These are phyloP conservation scores for Ettlia oleoabundans DNA, from an alignment of 139 green algal genomes.

Conservation along the genomic window DNA sequence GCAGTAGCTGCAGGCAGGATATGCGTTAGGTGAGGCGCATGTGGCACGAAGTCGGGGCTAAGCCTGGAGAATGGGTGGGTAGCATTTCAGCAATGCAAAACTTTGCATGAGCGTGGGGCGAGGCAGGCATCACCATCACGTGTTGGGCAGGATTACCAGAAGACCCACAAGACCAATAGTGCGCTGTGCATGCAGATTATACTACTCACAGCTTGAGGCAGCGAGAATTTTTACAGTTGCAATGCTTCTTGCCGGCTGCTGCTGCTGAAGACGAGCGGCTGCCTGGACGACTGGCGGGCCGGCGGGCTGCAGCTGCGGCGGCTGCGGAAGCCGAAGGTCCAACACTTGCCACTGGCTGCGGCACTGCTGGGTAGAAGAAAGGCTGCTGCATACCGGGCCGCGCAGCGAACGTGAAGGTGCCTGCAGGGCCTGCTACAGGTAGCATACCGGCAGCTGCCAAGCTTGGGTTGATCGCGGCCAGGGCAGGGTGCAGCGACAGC, in stretches of 20 bases:
- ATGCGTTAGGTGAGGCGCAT: no score
- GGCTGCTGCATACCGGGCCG: constrained; percentile 16
- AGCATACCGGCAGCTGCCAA: neutral
- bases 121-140: neutral
- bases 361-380: constrained; percentile 21
- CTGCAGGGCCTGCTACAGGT: neutral
- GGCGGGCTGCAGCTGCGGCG: neutral
- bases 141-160: neutral
- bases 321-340: neutral
- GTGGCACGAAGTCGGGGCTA: neutral
- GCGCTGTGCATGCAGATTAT: no score
- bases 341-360: neutral
- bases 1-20: constrained; percentile 78
- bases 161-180: no score
- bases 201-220: constrained; percentile 90
- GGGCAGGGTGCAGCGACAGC: constrained; percentile 4
- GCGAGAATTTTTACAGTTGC: constrained; percentile 90
- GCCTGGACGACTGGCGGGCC: neutral
- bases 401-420: neutral
- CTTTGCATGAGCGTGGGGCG: no score
- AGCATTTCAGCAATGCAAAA: no score
- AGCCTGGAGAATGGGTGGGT: no score
- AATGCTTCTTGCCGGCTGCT: constrained; percentile 48
- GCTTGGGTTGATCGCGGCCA: constrained; percentile 11
- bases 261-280: constrained; percentile 15